phyloP scores from a whole-genome alignment of 129 eudicot species.

The Gnaphalium uliginosum region DNA sequence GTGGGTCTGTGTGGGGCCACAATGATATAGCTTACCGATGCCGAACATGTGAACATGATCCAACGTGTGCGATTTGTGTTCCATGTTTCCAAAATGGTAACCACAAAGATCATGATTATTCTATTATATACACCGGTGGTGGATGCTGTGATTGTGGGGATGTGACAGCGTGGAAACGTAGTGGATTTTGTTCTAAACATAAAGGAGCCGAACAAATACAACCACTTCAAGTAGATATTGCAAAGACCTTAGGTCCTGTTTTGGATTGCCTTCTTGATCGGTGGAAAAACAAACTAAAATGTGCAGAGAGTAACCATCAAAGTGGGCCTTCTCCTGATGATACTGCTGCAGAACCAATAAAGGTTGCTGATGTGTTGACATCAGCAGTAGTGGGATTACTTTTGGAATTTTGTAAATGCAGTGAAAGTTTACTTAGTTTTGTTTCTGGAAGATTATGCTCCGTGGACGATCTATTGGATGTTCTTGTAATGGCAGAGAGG shows the following conservation, averaged over 20 bases:
- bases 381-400: conserved; percentile 82
- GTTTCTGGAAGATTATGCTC: conserved; percentile 71
- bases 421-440: conserved; percentile 94
- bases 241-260: conserved; percentile 74
- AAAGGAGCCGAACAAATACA: conserved; percentile 95
- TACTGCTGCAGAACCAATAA: conserved; percentile 34
- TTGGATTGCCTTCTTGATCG: conserved; percentile 57
- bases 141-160: conserved; percentile 99
- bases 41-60: conserved; percentile 96
- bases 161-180: conserved; percentile 94
- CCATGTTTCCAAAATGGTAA: conserved; percentile 93
- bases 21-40: conserved; percentile 93
- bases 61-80: conserved; percentile 97
- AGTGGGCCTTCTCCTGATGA: conserved; percentile 35
- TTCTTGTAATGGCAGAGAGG: conserved; percentile 79
- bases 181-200: conserved; percentile 97
- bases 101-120: conserved; percentile 90
- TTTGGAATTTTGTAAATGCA: conserved; percentile 69
- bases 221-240: conserved; percentile 74
- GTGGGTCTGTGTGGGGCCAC: conserved; percentile 98
- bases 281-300: conserved; percentile 58
- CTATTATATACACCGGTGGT: conserved; percentile 91
- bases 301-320: conserved; percentile 37
- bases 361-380: conserved; percentile 64
- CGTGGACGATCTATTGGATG: conserved; percentile 54